Evolutionary conservation across 306 rosid species (phyloP).

Genomic region (Dalbergia cultrata): DNA sequence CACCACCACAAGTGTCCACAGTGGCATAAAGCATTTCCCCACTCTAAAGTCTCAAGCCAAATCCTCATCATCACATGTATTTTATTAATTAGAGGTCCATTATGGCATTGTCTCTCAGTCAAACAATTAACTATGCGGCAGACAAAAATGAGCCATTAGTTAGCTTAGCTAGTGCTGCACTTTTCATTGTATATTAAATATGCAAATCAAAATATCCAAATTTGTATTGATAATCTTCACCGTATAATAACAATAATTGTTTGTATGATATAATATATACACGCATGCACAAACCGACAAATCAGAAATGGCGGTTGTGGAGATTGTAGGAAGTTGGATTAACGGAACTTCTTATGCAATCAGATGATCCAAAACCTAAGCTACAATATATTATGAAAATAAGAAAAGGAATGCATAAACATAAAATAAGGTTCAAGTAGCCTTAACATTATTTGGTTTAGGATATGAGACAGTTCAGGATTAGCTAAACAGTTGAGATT

Average conservation of each 20-base stretch:
- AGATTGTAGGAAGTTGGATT: constrained; percentile 51
- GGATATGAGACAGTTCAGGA: constrained; percentile 58
- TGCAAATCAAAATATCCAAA: neutral
- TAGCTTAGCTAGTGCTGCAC: constrained; percentile 6
- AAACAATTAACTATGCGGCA: constrained; percentile 58
- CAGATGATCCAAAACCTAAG: constrained; percentile 58
- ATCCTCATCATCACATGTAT: constrained; percentile 30
- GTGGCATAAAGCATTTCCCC: no score
- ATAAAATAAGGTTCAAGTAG: constrained; percentile 48
- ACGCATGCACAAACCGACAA: constrained; percentile 65
- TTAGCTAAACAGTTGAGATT: constrained; percentile 69
- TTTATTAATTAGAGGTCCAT: neutral
- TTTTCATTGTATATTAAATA: constrained; percentile 2
- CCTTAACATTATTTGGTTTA: constrained; percentile 37
- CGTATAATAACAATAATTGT: neutral
- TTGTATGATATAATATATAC: constrained; percentile 37
- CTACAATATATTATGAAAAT: constrained; percentile 2
- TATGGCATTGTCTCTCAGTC: constrained; percentile 45
- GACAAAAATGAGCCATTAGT: constrained; percentile 48
- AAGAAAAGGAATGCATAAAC: neutral
- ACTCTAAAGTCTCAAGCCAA: constrained; percentile 11
- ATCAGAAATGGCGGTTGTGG: constrained; percentile 61
- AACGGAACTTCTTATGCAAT: constrained; percentile 57
- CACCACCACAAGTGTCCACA: no score
- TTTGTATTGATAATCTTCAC: constrained; percentile 14